Percentiles rank a stretch among this genome's conserved stretches.
These are phyloP conservation scores for Hydnomerulius pinastri DNA, from an alignment of 768 basidiomycete genomes.

Conservation along the genomic window DNA sequence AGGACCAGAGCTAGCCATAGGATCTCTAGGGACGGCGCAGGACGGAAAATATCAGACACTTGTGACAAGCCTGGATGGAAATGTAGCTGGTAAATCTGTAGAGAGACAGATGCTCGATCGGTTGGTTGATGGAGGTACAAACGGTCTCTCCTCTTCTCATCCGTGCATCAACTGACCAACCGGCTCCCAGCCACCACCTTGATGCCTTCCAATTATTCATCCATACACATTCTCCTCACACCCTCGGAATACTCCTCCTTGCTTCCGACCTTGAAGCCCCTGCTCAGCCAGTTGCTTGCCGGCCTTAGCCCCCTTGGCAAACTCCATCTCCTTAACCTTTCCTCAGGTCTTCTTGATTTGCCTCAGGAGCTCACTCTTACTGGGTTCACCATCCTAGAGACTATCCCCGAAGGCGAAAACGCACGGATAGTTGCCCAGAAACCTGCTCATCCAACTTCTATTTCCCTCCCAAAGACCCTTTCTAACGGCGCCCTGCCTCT, in stretches of 20 bases:
- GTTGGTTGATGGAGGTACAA: slow-evolving; percentile 73
- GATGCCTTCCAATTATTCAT: slow-evolving; percentile 54
- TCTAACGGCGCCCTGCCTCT: slow-evolving; percentile 43
- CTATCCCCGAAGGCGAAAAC: slow-evolving; percentile 33
- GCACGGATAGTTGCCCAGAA: slow-evolving; percentile 69
- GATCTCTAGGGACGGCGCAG: slow-evolving; percentile 75
- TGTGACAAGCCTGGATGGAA: slow-evolving; percentile 58
- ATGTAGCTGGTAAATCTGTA: slow-evolving; percentile 41
- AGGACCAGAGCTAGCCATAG: slow-evolving; percentile 68
- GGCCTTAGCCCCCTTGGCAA: slow-evolving; percentile 70
- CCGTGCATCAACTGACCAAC: slow-evolving; percentile 1
- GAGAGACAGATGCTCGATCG: slow-evolving; percentile 85
- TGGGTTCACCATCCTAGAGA: slow-evolving; percentile 64
- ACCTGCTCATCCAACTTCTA: slow-evolving; percentile 47
- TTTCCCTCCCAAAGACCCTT: slow-evolving; percentile 39
- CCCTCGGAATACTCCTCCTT: slow-evolving; percentile 62
- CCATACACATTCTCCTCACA: slow-evolving; percentile 69
- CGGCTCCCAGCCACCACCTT: slow-evolving; percentile 55
- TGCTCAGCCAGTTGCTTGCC: slow-evolving; percentile 61
- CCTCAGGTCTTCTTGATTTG: slow-evolving; percentile 44
- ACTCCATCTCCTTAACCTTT: slow-evolving; percentile 62
- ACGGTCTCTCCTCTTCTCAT: slow-evolving; percentile 19
- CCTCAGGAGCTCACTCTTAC: slow-evolving; percentile 61
- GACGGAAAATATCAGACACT: slow-evolving; percentile 79
- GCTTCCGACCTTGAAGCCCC: slow-evolving; percentile 48